phyloP scores from a whole-genome alignment of 345 rosid species.

The Viola odorata region DNA sequence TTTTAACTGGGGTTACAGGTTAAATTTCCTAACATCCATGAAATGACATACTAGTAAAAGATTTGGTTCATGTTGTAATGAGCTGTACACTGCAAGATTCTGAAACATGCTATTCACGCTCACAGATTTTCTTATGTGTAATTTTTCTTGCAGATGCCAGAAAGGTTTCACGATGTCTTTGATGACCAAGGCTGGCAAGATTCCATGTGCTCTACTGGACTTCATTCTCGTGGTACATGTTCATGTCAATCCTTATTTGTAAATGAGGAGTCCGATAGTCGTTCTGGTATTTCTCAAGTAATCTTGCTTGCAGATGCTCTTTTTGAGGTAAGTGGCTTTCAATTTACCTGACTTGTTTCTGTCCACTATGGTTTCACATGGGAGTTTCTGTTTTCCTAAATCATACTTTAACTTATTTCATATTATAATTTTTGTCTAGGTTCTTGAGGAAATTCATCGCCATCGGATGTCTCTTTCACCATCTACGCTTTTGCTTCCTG shows the following conservation, averaged over 20 bases:
- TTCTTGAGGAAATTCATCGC: slow-evolving; percentile 23
- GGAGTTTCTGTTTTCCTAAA: neutral
- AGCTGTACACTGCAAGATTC: neutral
- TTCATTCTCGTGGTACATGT: slow-evolving; percentile 20
- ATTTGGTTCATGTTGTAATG: neutral
- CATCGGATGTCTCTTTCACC: slow-evolving; percentile 18
- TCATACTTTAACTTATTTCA: neutral
- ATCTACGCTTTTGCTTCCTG: slow-evolving; percentile 17
- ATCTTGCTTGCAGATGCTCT: slow-evolving; percentile 21
- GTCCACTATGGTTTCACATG: neutral
- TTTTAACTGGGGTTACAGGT: neutral
- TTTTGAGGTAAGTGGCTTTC: slow-evolving; percentile 16
- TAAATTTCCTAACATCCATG: neutral
- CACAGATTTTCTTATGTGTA: neutral
- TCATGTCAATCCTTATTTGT: slow-evolving; percentile 8
- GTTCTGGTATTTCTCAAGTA: slow-evolving; percentile 12
- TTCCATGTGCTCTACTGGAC: slow-evolving; percentile 10
- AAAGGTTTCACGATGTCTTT: slow-evolving; percentile 16
- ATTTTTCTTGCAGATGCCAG: slow-evolving; percentile 8
- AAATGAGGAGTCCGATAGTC: slow-evolving; percentile 6
- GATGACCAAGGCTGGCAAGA: slow-evolving; percentile 12
- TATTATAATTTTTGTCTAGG: slow-evolving; percentile 7
- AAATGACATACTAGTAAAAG: neutral
- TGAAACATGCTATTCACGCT: neutral
- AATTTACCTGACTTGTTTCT: neutral